Evolutionary conservation across 2,329 filamentous ascomycete genomes (phyloP).

Genomic region (Cladobotryum protrusum): DNA sequence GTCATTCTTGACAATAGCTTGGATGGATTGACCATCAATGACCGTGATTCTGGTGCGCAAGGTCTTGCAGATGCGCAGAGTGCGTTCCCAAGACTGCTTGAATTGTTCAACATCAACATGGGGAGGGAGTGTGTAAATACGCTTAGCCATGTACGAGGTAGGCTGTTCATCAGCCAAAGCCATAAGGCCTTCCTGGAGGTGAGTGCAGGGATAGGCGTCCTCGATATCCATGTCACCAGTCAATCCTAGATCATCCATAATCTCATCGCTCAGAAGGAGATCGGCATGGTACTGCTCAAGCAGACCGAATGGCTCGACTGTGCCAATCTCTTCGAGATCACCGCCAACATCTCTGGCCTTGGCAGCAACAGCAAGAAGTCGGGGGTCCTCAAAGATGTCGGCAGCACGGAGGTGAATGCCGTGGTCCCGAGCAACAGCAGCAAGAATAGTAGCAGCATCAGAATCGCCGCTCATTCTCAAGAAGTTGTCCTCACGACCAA

Average conservation of each 20-base stretch:
- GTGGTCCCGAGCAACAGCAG: slow-evolving; percentile 8
- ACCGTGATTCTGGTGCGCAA: slow-evolving; percentile 8
- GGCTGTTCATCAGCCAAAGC: slow-evolving; percentile 25
- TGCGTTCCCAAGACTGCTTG: slow-evolving; percentile 22
- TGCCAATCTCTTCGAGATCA: not conserved
- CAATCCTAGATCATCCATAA: not conserved
- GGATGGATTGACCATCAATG: not conserved
- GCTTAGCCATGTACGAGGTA: slow-evolving; percentile 27
- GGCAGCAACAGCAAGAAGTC: slow-evolving; percentile 1
- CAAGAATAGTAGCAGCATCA: slow-evolving; percentile 11
- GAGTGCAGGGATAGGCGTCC: slow-evolving; percentile 18
- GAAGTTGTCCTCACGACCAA: slow-evolving; percentile 15
- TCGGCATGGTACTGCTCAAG: not conserved
- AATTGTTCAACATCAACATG: slow-evolving; percentile 18
- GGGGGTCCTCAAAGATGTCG: slow-evolving; percentile 12
- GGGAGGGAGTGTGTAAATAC: slow-evolving; percentile 17
- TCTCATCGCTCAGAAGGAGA: too few species aligned
- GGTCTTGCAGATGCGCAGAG: slow-evolving; percentile 7
- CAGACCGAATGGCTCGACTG: not conserved
- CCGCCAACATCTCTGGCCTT: not conserved
- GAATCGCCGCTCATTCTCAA: slow-evolving; percentile 15
- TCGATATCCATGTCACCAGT: slow-evolving; percentile 6
- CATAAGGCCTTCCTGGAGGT: slow-evolving; percentile 19
- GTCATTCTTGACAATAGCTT: not conserved
- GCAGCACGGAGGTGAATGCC: slow-evolving; percentile 11